Conservation (phyloP, 331 rosid genomes). For the Spiraea crenata region DNA sequence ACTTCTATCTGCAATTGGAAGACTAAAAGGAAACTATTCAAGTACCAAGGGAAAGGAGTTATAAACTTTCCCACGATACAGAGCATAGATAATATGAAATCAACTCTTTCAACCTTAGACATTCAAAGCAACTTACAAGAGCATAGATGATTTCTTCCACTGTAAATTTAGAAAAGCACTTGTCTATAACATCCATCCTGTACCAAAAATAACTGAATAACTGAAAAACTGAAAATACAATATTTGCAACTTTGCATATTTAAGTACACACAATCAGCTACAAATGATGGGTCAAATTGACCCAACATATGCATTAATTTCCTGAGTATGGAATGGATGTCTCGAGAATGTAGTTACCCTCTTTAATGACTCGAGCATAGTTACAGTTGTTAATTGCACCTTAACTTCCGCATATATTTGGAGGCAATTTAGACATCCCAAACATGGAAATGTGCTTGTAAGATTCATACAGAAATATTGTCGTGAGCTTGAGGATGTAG, state of each 20-base stretch:
- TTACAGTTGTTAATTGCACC: no score
- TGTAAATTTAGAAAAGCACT: constrained; percentile 77
- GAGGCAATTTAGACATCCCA: not conserved
- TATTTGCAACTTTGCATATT: not conserved
- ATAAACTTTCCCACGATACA: not conserved
- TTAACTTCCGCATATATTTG: not conserved
- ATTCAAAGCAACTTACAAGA: constrained; percentile 60
- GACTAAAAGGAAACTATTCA: constrained; percentile 7
- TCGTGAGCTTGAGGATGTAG: not conserved
- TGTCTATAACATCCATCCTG: constrained; percentile 77
- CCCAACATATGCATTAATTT: not conserved
- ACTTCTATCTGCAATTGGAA: constrained; percentile 10
- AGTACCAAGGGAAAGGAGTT: not conserved
- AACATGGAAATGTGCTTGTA: not conserved
- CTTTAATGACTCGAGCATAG: not conserved
- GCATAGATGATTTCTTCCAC: constrained; percentile 70
- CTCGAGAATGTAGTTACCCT: not conserved
- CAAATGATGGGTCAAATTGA: not conserved
- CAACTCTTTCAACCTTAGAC: not conserved
- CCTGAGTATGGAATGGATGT: not conserved
- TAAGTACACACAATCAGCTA: not conserved
- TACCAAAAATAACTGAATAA: constrained; percentile 17
- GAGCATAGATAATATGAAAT: not conserved
- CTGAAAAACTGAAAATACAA: constrained; percentile 5
- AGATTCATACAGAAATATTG: not conserved